These are phyloP conservation scores for Harringtonia lauricola DNA, from an alignment of 2,329 filamentous ascomycete genomes.

Conservation along the genomic window DNA sequence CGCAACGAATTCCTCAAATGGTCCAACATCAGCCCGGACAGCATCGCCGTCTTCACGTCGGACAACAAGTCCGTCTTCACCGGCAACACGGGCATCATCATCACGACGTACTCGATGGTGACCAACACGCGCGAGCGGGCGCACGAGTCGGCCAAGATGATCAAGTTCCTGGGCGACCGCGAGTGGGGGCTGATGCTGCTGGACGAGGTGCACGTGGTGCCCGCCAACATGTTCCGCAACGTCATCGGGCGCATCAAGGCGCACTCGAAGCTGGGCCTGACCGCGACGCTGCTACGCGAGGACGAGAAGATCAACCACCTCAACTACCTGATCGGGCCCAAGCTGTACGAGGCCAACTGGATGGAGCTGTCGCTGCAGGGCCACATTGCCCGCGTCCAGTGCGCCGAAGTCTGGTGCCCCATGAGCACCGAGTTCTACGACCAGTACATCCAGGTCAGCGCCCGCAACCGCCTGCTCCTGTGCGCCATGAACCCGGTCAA, in stretches of 20 bases:
- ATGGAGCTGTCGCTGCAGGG: conserved; percentile 96
- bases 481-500: conserved; percentile 98
- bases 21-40: conserved; percentile 88
- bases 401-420: conserved; percentile 96
- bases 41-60: conserved; percentile 90
- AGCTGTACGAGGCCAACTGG: conserved; percentile 98
- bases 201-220: conserved; percentile 96
- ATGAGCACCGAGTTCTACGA: conserved; percentile 99
- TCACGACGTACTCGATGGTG: conserved; percentile 99
- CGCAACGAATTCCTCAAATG: conserved; percentile 92
- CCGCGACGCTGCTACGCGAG: conserved; percentile 85
- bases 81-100: conserved; percentile 87
- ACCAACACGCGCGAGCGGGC: conserved; percentile 79
- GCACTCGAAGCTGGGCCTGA: conserved; percentile 89
- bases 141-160: conserved; percentile 92
- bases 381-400: conserved; percentile 94
- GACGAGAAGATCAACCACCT: conserved; percentile 97
- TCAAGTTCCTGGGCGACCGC: conserved; percentile 78
- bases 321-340: conserved; percentile 95
- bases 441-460: conserved; percentile 55
- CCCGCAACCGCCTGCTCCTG: conserved; percentile 33
- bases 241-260: conserved; percentile 90
- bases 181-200: conserved; percentile 98
- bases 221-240: conserved; percentile 89
- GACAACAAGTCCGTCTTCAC: conserved; percentile 79